Base-by-base conservation (phyloP, 805 yeast species). In the Kuraishia ogatae region DNA sequence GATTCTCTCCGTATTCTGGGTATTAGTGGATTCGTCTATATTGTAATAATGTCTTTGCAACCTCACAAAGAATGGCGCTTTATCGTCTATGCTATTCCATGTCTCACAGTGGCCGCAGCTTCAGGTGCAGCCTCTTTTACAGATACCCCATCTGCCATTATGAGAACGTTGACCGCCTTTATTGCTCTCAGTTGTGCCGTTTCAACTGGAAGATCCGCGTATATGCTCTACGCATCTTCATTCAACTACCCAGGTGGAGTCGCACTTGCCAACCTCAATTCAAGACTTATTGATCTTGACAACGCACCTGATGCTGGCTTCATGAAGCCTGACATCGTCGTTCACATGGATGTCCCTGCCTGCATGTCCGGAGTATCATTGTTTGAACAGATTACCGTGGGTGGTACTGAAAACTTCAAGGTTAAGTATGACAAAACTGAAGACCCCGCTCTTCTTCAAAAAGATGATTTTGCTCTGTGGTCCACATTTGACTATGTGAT, bases 1-100 rank as follows among this genome's bases (percentile, higher is more conserved):
- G 62, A 64, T 19, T 57, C 68, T 0, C 61, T 81, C 43, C 76
- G 79, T 48, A 68, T 83, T 5, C 63, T 84, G 26, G 74, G 80
- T 1, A 57, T 79, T 19, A 73, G 89, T 1, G 71, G 87, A 0
- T 48, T 84, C 1, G 53, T 80, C 17, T 92, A 74, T 64, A 75
- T 91, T n/a, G 58, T 72, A 1, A 62, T 82, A 4, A 77, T 91
- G 78, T 90, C 97, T 0, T 66, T 85, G 53, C 94, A 88, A 67
- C 91, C 94, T 2, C 97, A 93, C 63, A 93, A 93, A 66, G 98
- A 93, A 72, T 89, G 96, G 96, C 79, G 97, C 61, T 93, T 93
- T 64, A 82, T 93, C 48, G 73, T 86, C 19, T 93, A 92, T 67
- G 72, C 83, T 0, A 71, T 87, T 2, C 97, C 97, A 0, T 74